Evolutionary conservation across 2,329 filamentous ascomycete genomes (phyloP).

Genomic region (Aspergillus ustus): DNA sequence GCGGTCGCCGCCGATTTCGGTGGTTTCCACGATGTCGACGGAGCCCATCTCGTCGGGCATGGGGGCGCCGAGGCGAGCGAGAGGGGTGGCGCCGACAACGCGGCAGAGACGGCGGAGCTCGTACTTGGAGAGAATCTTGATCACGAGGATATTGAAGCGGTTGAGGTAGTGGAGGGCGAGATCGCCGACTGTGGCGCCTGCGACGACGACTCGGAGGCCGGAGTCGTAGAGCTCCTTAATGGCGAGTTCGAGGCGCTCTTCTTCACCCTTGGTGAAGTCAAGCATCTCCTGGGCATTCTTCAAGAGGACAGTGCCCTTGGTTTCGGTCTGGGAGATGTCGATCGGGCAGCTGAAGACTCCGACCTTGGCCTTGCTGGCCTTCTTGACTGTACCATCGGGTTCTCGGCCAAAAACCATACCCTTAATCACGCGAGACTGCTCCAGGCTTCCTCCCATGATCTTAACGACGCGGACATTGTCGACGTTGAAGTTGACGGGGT

Average conservation of each 20-base stretch:
- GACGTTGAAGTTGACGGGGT: conserved; percentile 94
- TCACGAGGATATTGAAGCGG: conserved; percentile 91
- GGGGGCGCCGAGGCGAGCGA: conserved; percentile 90
- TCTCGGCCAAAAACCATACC: conserved; percentile 98
- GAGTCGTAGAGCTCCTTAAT: conserved; percentile 97
- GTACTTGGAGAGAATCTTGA: conserved; percentile 98
- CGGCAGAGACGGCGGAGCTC: conserved; percentile 93
- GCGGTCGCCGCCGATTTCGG: conserved; percentile 96
- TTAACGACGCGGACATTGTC: conserved; percentile 99
- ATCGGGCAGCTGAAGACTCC: conserved; percentile 96
- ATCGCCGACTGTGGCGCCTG: conserved; percentile 92
- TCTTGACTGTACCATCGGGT: conserved; percentile 90
- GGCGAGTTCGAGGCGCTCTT: conserved; percentile 82
- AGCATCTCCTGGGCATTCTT: conserved; percentile 99
- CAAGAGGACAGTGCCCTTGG: conserved; percentile 94
- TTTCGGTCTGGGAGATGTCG: conserved; percentile 95
- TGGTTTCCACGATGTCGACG: conserved; percentile 92
- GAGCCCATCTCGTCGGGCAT: conserved; percentile 99
- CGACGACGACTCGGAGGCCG: conserved; percentile 87
- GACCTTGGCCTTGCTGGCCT: conserved; percentile 90
- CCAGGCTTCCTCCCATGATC: conserved; percentile 96
- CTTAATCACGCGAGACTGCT: conserved; percentile 92
- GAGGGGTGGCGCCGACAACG: conserved; percentile 93
- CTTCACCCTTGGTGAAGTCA: conserved; percentile 97
- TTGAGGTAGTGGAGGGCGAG: conserved; percentile 97